Base-by-base conservation (phyloP, 2,329 filamentous ascomycete species). In the Colletotrichum lupini region DNA sequence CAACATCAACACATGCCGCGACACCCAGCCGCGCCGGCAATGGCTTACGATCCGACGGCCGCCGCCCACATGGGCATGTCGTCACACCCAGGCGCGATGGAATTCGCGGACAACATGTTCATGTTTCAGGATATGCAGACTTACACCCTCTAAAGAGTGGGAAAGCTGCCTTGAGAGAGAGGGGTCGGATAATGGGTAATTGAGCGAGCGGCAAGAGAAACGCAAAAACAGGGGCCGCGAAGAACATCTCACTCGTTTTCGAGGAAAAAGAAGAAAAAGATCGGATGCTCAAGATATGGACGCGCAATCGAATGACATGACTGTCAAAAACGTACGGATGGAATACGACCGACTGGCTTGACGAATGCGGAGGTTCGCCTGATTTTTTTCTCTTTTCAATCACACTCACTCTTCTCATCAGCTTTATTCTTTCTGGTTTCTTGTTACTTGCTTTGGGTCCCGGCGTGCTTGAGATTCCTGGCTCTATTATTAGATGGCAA, bases 51-150 rank as follows among this genome's bases (percentile, higher is more conserved):
- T 19, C 28, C 65, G n/a, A 60, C 61, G 5, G 16, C 37, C 49
- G 63, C 64, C 55, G 35, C 59, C 49, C 64, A 68, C 60, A 67
- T 75, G 73, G 65, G 65, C 57, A 67, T 75, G 66, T 60, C 72
- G 63, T 75, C 78, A 66, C 70, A 76, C 57, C 32, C 68, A 28
- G 69, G 71, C 19, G 62, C 70, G 65, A 74, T 75, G 59, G 78
- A 80, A 30, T 73, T 75, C 28, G 67, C 80, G 49, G 78, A 81
- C 61, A 79, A 81, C 64, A 72, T 80, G 56, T 82, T 77, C 75
- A 75, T 80, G 68, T 81, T 80, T 65, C 74, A 77, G 22, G 78
- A 81, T 63, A 75, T 81, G 74, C 61, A 74, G 46, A 59, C 30
- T 24, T 78, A 75, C 69, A 59, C 75, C 52, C 66, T 78, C 53